Conservation (phyloP, 140 eudicot genomes). For the Erigeron philadelphicus region DNA sequence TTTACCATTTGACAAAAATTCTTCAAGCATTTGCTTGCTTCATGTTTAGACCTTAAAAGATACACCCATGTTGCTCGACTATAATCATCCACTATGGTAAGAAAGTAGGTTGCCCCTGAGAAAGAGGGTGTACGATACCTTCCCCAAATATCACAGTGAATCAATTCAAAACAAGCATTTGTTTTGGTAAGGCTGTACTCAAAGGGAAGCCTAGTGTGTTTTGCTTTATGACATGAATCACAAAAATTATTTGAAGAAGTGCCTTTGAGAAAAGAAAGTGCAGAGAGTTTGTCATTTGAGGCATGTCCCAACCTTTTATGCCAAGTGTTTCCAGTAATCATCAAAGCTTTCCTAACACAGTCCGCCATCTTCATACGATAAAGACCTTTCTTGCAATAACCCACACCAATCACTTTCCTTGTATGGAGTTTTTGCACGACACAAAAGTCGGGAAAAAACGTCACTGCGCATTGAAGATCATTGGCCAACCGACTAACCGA, state of each 20-base stretch:
- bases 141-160: not conserved
- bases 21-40: not conserved
- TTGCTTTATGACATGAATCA: not conserved
- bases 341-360: too few species aligned
- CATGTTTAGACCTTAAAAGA: not conserved
- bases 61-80: not conserved
- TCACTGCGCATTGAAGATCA: not conserved
- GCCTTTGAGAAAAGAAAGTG: too few species aligned
- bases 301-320: not conserved
- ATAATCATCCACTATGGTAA: not conserved
- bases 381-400: too few species aligned
- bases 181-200: not conserved
- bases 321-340: too few species aligned
- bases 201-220: not conserved
- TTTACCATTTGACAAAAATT: not conserved
- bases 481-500: not conserved
- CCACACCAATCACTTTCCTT: too few species aligned
- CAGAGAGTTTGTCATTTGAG: not conserved
- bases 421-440: not conserved
- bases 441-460: not conserved
- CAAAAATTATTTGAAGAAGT: not conserved
- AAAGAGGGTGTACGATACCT: not conserved
- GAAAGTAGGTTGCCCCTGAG: not conserved
- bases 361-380: too few species aligned
- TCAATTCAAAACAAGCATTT: not conserved